phyloP scores from a whole-genome alignment of 192 early-diverging fungal species.

The Cladochytrium replicatum region DNA sequence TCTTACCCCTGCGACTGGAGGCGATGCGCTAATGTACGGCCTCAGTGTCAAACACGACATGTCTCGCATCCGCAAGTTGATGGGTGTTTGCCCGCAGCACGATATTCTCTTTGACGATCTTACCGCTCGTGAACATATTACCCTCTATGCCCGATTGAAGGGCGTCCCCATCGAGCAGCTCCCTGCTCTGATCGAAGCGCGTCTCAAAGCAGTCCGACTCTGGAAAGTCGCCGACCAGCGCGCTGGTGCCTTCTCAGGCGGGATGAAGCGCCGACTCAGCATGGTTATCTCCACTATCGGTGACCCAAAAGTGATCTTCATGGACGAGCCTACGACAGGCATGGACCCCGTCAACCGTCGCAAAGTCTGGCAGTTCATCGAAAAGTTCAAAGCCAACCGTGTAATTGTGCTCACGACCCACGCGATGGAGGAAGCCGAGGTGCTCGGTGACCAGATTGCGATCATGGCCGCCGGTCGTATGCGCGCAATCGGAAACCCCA shows the following conservation, averaged over 20 bases:
- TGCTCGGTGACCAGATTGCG: slow-evolving; percentile 53
- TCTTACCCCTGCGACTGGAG: slow-evolving; percentile 50
- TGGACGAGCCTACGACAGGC: slow-evolving; percentile 46
- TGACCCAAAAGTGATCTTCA: slow-evolving; percentile 52
- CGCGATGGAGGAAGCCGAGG: slow-evolving; percentile 61
- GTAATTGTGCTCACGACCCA: slow-evolving; percentile 65
- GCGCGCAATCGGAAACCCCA: slow-evolving; percentile 38
- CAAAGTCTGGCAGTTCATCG: slow-evolving; percentile 68
- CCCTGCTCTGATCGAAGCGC: slow-evolving; percentile 46
- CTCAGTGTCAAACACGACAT: slow-evolving; percentile 45
- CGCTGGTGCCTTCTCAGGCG: slow-evolving; percentile 45
- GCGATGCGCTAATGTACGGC: slow-evolving; percentile 61
- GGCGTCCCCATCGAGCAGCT: slow-evolving; percentile 47
- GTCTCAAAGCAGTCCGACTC: slow-evolving; percentile 56
- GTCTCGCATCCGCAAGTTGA: slow-evolving; percentile 52
- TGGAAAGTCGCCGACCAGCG: slow-evolving; percentile 53
- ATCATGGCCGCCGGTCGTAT: slow-evolving; percentile 67
- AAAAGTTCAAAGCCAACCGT: slow-evolving; percentile 63
- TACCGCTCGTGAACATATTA: slow-evolving; percentile 63
- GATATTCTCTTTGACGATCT: slow-evolving; percentile 69
- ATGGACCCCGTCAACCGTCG: slow-evolving; percentile 77
- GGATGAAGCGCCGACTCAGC: slow-evolving; percentile 64
- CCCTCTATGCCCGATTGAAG: slow-evolving; percentile 66
- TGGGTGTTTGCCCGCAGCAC: slow-evolving; percentile 71
- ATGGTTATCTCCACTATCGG: slow-evolving; percentile 65